phyloP scores from a whole-genome alignment of 2,329 filamentous ascomycete genomes.

The Stachybotrys elegans region DNA sequence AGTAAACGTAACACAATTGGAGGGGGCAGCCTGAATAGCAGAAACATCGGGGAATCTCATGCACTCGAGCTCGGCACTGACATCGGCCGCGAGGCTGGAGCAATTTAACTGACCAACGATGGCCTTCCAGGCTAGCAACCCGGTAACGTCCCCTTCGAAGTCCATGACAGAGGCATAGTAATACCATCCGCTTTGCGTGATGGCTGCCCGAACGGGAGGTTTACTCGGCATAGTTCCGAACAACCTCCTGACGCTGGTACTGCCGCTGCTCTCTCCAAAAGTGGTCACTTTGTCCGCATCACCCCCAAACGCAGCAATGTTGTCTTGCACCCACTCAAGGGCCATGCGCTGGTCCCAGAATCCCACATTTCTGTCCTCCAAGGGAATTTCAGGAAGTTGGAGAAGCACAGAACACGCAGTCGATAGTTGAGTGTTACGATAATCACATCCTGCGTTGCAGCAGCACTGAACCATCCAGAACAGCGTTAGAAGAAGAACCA shows the following conservation, averaged over 20 bases:
- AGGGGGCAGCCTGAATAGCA: no score
- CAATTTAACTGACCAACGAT: no score
- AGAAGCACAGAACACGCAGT: slow-evolving; percentile 36
- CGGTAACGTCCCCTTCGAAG: no score
- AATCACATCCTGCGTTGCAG: slow-evolving; percentile 36
- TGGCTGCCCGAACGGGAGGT: slow-evolving; percentile 21
- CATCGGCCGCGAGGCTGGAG: no score
- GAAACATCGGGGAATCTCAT: no score
- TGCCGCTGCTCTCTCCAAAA: slow-evolving; percentile 49
- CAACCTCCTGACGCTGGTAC: slow-evolving; percentile 44
- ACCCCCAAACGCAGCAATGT: slow-evolving; percentile 43
- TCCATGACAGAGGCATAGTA: no score
- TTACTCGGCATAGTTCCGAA: slow-evolving; percentile 19
- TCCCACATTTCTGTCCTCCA: slow-evolving; percentile 13
- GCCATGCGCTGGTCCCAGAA: slow-evolving; percentile 36
- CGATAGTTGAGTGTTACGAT: slow-evolving; percentile 43
- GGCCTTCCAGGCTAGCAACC: no score
- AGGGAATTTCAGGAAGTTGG: slow-evolving; percentile 19
- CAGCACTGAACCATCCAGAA: slow-evolving; percentile 37
- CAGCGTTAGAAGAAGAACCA: slow-evolving; percentile 27
- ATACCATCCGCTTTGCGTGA: no score
- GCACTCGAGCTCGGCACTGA: no score
- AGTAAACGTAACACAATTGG: no score
- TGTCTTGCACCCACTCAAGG: slow-evolving; percentile 44
- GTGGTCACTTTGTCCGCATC: slow-evolving; percentile 40